Conservation (phyloP, 108 stramenopile genomes). For the Pseudonitzschia delicatissima region DNA sequence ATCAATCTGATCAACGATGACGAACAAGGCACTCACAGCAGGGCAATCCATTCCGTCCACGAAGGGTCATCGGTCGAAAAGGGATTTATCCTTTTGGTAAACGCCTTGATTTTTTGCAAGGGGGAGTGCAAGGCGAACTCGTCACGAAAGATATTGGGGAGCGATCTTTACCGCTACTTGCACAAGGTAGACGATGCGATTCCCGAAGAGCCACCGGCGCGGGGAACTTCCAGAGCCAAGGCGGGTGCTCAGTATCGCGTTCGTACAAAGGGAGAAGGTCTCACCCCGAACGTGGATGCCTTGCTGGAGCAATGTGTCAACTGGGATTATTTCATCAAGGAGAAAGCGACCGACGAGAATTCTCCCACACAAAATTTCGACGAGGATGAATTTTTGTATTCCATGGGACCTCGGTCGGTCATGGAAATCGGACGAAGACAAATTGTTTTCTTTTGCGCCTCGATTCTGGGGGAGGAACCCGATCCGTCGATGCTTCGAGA, state of each 20-base stretch:
- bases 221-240: slow-evolving; percentile 40
- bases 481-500: slow-evolving; percentile 86
- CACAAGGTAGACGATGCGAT: slow-evolving; percentile 78
- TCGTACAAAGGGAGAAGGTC: slow-evolving; percentile 1
- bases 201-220: slow-evolving; percentile 63
- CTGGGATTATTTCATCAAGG: slow-evolving; percentile 69
- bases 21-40: slow-evolving; percentile 56
- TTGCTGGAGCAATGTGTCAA: slow-evolving; percentile 68
- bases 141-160: slow-evolving; percentile 70
- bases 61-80: slow-evolving; percentile 45
- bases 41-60: slow-evolving; percentile 62
- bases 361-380: slow-evolving; percentile 15
- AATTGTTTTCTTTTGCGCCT: slow-evolving; percentile 77
- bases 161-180: slow-evolving; percentile 62
- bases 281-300: slow-evolving; percentile 71
- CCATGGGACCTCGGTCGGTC: slow-evolving; percentile 81
- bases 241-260: slow-evolving; percentile 21
- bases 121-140: slow-evolving; percentile 49
- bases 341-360: slow-evolving; percentile 56
- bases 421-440: slow-evolving; percentile 83
- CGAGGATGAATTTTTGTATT: slow-evolving; percentile 65
- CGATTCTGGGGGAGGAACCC: slow-evolving; percentile 73
- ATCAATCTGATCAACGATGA: slow-evolving; percentile 57
- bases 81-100: slow-evolving; percentile 68
- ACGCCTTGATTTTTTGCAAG: slow-evolving; percentile 81